These are phyloP conservation scores for Aspergillus sergii DNA, from an alignment of 2,329 filamentous ascomycete genomes.

Conservation along the genomic window DNA sequence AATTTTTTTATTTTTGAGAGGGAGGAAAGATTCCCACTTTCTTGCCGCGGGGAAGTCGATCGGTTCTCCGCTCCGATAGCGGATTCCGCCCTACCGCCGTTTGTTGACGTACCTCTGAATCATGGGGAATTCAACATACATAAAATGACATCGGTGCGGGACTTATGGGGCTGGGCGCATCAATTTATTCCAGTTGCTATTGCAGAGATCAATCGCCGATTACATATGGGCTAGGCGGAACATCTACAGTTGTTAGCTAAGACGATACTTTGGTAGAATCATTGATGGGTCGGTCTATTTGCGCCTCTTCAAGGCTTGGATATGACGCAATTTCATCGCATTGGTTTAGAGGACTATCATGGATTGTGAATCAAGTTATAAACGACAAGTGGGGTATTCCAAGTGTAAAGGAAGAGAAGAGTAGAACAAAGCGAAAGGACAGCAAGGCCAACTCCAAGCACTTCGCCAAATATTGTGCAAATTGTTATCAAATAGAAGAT, in stretches of 20 bases:
- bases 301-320: neutral
- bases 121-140: neutral
- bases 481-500: conserved; percentile 8
- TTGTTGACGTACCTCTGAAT: neutral
- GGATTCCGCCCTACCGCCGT: neutral
- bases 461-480: conserved; percentile 12
- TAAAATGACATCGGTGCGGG: neutral
- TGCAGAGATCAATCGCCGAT: neutral
- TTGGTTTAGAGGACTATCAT: conserved; percentile 5
- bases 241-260: neutral
- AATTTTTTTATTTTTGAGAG: neutral
- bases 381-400: conserved; percentile 1
- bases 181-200: neutral
- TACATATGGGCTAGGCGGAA: neutral
- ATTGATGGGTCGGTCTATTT: neutral
- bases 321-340: neutral
- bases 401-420: conserved; percentile 14
- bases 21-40: conserved; percentile 1
- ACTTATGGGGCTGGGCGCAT: neutral
- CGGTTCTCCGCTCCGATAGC: conserved; percentile 2
- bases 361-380: neutral
- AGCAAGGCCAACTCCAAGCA: conserved; percentile 10
- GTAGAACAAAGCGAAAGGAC: conserved; percentile 6
- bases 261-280: neutral
- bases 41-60: conserved; percentile 4